Evolutionary conservation across 495 filamentous ascomycete species (phyloP), one percentile per base, ranked within the genome.

Genomic region (Endocarpon pusillum): DNA sequence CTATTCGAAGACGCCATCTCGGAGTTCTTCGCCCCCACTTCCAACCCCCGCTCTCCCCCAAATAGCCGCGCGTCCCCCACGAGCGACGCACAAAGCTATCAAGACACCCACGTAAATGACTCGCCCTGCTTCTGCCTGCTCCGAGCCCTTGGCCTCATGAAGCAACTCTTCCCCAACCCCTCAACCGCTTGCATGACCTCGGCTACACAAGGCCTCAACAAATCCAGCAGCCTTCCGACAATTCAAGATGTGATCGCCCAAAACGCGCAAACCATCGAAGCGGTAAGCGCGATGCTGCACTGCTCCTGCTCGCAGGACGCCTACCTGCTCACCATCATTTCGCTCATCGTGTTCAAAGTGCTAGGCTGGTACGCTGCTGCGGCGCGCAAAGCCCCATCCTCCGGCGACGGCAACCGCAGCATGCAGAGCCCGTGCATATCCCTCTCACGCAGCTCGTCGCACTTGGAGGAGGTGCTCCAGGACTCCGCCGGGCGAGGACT

Each of bases 311-410:
- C 44, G 1, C 29, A 50, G 3, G 46, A 49, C 30, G 34, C 34
- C 9, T 54, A 49, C 22, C 35, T 47, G 15, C 37, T 52, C 22
- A 30, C 46, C 16, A 41, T 52, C 4, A 28, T 52, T 18, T 41
- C 49, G 0, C 36, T 50, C 23, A 44, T 49, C 28, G 32, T 50
- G 1, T 48, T 50, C 34, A 54, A 54, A 42, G 42, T 54, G 1
- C 24, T 54, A 28, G 46, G 32, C 31, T 47, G 42, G 30, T 54
- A 52, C 33, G 38, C 46, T 1, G 40, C 44, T 2, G 51, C 31
- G 1, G 44, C 42, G 14, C 41, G 36, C 5, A 11, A 38, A 4
- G 28, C 34, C 7, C 16, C 30, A 14, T 6, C 18, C 9, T 18
- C 16, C 16, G 16, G 21, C 7, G 11, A n/a, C 1, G 5, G 10